Base-by-base conservation (phyloP, 2,329 filamentous ascomycete species). In the Botrytis aclada region DNA sequence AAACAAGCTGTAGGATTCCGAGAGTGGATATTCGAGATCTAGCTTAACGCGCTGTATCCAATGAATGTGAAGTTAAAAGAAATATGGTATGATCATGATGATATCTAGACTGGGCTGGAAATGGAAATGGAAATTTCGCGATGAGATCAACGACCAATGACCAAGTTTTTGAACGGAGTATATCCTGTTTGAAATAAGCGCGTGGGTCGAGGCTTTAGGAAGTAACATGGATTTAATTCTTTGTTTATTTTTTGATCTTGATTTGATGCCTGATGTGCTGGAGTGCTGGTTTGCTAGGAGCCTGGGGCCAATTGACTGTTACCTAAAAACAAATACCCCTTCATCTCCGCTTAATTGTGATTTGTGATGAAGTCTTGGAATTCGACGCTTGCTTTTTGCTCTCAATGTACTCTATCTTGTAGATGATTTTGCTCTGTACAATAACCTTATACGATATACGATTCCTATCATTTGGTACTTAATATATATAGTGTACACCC, bases 141-240 rank as follows among this genome's bases (percentile, higher is more conserved):
- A 25, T 22, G 58, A 39, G 22, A 61, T 61, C 34, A 37, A 4
- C 6, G 47, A 4, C n/a, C 51, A 61, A 61, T 61, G 58, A 37
- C 58, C 25, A 39, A 62, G 60, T 62, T 61, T 62, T 61, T 39
- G 37, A 4, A 62, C 60, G 60, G 60, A n/a, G 34, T 62, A 62
- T 62, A 62, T 62, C 60, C 60, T 18, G 34, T 62, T 41, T 62
- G 34, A 62, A 62, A 39, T 62, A 62, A 39, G 60, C 60, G 60
- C 60, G 34, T 39, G 34, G 32, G 22, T 62, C 6, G 34, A 34
- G 12, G 22, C 37, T 56, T 56, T 10, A 39, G 34, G 60, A 41
- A n/a, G 41, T 41, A n/a, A 62, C 22, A 62, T 41, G 60, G 34
- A 14, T 16, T 41, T 62, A 62, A 39, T 62, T 41, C 37, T 10